Evolutionary conservation across 257 asterid species (phyloP), one percentile per base, ranked within the genome.

Genomic region (Ilex aquifolium): DNA sequence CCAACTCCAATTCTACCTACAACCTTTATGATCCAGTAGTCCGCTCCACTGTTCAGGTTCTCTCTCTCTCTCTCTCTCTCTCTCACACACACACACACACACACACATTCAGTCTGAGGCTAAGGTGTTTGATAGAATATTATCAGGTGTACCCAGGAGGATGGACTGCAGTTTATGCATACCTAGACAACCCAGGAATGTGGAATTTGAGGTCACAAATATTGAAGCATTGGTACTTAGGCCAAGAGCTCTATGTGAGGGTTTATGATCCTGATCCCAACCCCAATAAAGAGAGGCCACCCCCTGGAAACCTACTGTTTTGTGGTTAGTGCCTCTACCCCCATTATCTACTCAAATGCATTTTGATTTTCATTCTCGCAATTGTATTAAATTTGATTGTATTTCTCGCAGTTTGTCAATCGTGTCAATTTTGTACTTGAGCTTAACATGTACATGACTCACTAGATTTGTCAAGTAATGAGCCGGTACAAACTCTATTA

Each of bases 141-240:
- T 4, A 2, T 14, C 32, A 87, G 95, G 95, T 85, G 36, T 85
- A 85, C 16, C 90, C 95, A 0, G 57, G 66, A 63, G 84, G 93
- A n/a, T 87, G 95, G 95, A 78, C 79, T 1, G 76, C 95, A 21
- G 84, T 83, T 13, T 87, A 76, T 39, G 90, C 72, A 52, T 85
- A 77, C 66, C 52, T 88, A 63, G 93, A 85, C 62, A 88, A 88
- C 58, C 88, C 90, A n/a, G 95, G 95, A 40, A 88, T 88, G 88
- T 88, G 95, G 95, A 88, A 88, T 66, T 71, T 88, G 66, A 85
- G 95, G 74, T 85, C 95, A 54, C 88, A 88, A 68, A 68, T 75
- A 32, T 52, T 85, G 31, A 59, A 62, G 60, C 62, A 67, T 17
- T 85, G 90, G 95, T 85, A 76, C 46, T 71, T 81, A 31, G 95